Evolutionary conservation across 345 rosid genomes (phyloP), one percentile per base, ranked within the genome.

Genomic region (Brassica cretica): DNA sequence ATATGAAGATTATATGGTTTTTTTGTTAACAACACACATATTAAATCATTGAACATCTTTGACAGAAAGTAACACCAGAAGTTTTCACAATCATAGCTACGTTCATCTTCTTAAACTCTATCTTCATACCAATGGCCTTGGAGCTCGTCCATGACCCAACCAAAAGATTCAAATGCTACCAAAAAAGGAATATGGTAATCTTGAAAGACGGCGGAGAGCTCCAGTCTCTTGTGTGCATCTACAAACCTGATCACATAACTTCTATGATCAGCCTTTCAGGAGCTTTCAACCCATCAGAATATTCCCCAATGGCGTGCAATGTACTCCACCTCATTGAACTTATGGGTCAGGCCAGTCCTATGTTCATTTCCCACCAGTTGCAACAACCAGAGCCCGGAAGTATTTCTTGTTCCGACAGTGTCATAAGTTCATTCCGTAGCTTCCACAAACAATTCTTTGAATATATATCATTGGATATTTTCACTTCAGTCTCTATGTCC

Each of bases 251-350:
- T 24, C 80, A 88, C 71, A 84, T 86, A 16, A 49, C 29, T 5
- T 24, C 82, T 0, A 56, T 71, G 49, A 77, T 72, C 55, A 78
- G 76, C 8, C 51, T 89, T 5, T 73, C 86, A 9, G 80, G 71
- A 33, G 39, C 71, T 11, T 64, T 71, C 8, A 67, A 51, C 49
- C 84, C 89, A 3, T 72, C 82, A 0, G 55, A 49, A 70, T 84
- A 82, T 11, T 66, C 75, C 29, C 88, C 86, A 4, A 5, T 89
- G 39, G 46, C 33, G 32, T 81, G 88, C 35, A 70, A 79, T 63
- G 85, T 76, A 18, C 88, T 86, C 68, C 90, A 87, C 66, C 87
- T 89, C 37, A 66, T 84, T 8, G 82, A 88, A 68, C 84, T 88
- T 29, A 68, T 77, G n/a, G 91, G 91, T 29, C 82, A 74, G 62